These are phyloP conservation scores for Hirsutella rhossiliensis DNA, from an alignment of 2,329 filamentous ascomycete genomes.

Conservation along the genomic window DNA sequence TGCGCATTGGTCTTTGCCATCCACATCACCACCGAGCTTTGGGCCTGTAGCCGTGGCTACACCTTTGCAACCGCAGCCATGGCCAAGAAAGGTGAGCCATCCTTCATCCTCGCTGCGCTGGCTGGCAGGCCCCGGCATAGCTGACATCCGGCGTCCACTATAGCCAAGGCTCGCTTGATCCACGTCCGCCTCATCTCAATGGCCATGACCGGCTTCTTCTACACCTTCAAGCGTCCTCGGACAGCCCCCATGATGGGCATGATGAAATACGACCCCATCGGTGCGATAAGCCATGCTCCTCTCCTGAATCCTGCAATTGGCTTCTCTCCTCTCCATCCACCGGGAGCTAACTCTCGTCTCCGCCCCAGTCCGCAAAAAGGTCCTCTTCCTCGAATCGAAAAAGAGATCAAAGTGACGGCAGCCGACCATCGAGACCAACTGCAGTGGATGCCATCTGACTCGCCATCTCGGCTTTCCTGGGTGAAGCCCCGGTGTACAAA, in stretches of 20 bases:
- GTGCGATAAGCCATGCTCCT: slow-evolving; percentile 39
- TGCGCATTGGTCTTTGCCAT: neutral
- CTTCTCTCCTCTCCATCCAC: neutral
- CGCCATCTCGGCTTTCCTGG: neutral
- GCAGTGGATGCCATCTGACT: neutral
- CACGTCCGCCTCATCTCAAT: slow-evolving; percentile 92
- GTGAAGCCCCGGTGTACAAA: neutral
- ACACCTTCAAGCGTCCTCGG: slow-evolving; percentile 76
- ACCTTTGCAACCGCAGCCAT: slow-evolving; percentile 5
- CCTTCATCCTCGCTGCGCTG: neutral
- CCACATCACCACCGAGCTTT: neutral
- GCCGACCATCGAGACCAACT: neutral
- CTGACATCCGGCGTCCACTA: slow-evolving; percentile 3
- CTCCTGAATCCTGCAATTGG: too few relatives aligned
- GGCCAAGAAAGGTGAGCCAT: slow-evolving; percentile 13
- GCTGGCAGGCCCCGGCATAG: neutral
- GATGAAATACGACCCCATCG: slow-evolving; percentile 97
- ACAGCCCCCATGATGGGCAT: slow-evolving; percentile 79
- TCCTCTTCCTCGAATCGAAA: slow-evolving; percentile 90
- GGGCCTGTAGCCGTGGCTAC: neutral
- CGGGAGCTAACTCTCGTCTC: neutral
- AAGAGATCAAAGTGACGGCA: slow-evolving; percentile 49
- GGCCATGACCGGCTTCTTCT: slow-evolving; percentile 98
- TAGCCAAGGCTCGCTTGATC: slow-evolving; percentile 85
- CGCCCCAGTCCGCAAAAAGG: slow-evolving; percentile 72